Percentiles rank a stretch among this genome's conserved stretches.
These are phyloP conservation scores for Microcyclospora tardicrescens DNA, from an alignment of 2,329 filamentous ascomycete genomes.

Conservation along the genomic window DNA sequence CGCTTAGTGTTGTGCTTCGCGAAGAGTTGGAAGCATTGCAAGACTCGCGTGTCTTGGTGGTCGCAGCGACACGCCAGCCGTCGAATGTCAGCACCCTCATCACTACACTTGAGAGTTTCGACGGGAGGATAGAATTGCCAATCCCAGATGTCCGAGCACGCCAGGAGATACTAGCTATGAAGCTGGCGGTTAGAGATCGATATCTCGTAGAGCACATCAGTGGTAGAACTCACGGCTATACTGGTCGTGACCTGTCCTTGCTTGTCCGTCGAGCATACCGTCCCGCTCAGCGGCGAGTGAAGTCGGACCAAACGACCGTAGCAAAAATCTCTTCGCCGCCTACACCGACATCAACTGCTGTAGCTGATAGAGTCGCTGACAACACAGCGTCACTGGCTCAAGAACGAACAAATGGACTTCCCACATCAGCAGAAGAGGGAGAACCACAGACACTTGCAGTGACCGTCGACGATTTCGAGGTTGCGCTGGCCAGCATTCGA, in stretches of 20 bases:
- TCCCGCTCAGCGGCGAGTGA: constrained; percentile 21
- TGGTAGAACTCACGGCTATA: constrained; percentile 75
- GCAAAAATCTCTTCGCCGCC: constrained; percentile 1
- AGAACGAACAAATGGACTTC: constrained; percentile 3
- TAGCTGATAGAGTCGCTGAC: not conserved
- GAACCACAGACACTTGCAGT: constrained; percentile 1
- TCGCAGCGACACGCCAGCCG: constrained; percentile 61
- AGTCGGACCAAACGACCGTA: constrained; percentile 17
- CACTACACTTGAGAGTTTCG: constrained; percentile 38
- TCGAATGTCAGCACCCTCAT: constrained; percentile 61
- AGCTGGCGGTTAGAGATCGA: constrained; percentile 38
- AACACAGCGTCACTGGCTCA: constrained; percentile 2
- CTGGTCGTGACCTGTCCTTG: constrained; percentile 59
- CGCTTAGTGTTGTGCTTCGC: constrained; percentile 28
- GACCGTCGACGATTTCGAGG: constrained; percentile 43
- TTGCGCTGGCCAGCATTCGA: constrained; percentile 54
- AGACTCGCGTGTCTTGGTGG: constrained; percentile 51
- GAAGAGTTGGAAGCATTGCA: constrained; percentile 45
- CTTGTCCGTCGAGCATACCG: constrained; percentile 46
- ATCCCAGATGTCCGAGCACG: constrained; percentile 61
- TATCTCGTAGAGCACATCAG: constrained; percentile 48
- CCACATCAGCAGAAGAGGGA: not conserved
- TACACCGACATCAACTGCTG: no score
- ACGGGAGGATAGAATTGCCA: constrained; percentile 56
- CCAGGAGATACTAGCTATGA: constrained; percentile 57